Base-by-base conservation (phyloP, 1,284 basidiomycete species). In the Testicularia cyperi region DNA sequence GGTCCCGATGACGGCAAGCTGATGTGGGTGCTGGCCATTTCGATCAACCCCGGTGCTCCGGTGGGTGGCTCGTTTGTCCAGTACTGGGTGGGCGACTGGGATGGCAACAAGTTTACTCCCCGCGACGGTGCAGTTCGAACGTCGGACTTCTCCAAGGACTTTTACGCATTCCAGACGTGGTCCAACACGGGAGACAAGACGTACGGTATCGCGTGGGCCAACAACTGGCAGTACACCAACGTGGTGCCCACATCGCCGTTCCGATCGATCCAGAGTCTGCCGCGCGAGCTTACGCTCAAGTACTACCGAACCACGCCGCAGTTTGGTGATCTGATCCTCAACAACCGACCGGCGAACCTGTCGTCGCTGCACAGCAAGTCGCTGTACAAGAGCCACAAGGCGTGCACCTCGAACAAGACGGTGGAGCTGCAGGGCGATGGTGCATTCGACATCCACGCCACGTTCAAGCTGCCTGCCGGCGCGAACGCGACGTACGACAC, bases 221-320 rank as follows among this genome's bases (percentile, higher is more conserved):
- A 60, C 60, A 80, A 80, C 66, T 78, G 77, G 78, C 72, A 78
- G 58, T 79, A 80, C 68, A 68, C 75, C 15, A 34, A 78, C 32
- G 45, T 54, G 13, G 76, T 75, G 3, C 79, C 79, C 13, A 79
- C 78, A 1, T 72, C 29, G 5, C 75, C 75, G 7, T 79, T 75
- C 75, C 65, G 79, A 18, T 75, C 73, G 35, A 65, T 72, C 21
- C 77, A 79, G 74, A 65, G 52, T 68, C 15, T 76, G 63, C 32
- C 72, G 60, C 48, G 64, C 35, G 40, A 76, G 69, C 48, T 78
- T 42, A 57, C 54, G 70, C 33, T 68, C 56, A 34, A 74, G 36
- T 68, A 76, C 48, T 58, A 61, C 23, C 61, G 65, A 19, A 36
- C 70, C 5, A 70, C 68, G 25, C 68, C 68, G 10, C 46, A 64